phyloP scores from a whole-genome alignment of 108 stramenopile genomes.

The Aurantiochytrium sp. region DNA sequence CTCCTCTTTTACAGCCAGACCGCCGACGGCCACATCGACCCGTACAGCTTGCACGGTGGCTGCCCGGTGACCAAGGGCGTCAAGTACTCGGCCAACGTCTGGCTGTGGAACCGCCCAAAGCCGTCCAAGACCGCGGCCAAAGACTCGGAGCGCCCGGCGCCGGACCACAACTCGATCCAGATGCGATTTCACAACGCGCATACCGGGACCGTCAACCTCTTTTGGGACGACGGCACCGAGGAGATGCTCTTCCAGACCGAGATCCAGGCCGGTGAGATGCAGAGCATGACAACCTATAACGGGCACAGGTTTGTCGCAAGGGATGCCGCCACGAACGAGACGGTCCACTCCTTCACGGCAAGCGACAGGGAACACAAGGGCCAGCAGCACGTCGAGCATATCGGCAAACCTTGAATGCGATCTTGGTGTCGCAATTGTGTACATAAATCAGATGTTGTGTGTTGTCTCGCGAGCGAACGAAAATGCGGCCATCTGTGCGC shows the following conservation, averaged over 20 bases:
- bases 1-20: constrained; percentile 54
- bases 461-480: not conserved
- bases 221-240: not conserved
- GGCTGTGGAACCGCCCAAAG: constrained; percentile 69
- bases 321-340: not conserved
- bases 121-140: not conserved
- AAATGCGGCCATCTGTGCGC: not conserved
- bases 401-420: not conserved
- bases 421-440: not conserved
- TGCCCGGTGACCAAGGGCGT: constrained; percentile 77
- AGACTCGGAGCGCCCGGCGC: not conserved
- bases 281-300: not conserved
- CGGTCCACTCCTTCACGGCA: not conserved
- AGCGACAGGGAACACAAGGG: not conserved
- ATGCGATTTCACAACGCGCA: not conserved
- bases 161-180: not conserved
- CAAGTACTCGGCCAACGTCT: constrained; percentile 87
- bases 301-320: not conserved
- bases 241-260: not conserved
- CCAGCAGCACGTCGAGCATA: not conserved
- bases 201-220: not conserved
- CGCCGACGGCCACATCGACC: constrained; percentile 59
- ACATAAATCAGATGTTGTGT: not conserved
- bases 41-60: constrained; percentile 71
- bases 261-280: not conserved